Conservation (phyloP, 768 basidiomycete genomes). For the Podaxis sp. region DNA sequence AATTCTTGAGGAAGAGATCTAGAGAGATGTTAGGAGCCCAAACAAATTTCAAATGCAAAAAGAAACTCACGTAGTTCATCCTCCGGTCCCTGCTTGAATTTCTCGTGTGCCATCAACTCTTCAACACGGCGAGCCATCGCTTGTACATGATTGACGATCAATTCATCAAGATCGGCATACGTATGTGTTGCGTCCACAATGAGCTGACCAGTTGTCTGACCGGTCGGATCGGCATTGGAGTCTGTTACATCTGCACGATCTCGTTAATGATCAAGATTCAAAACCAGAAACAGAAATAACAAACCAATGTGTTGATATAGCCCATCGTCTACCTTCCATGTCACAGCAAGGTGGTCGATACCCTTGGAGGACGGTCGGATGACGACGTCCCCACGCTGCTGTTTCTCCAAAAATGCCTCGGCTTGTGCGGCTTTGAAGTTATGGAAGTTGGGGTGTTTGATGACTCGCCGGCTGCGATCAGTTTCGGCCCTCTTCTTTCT, state of each 20-base stretch:
- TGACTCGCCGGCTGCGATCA: conserved; percentile 76
- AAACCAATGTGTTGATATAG: conserved; percentile 95
- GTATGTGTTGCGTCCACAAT: conserved; percentile 75
- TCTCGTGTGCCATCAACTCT: conserved; percentile 93
- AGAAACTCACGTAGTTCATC: conserved; percentile 85
- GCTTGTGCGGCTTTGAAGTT: conserved; percentile 90
- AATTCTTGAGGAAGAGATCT: conserved; percentile 89
- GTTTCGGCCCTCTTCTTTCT: conserved; percentile 86
- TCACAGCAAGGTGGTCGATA: conserved; percentile 89
- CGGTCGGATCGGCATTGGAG: conserved; percentile 70
- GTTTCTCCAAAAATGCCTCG: conserved; percentile 83
- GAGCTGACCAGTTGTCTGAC: conserved; percentile 61
- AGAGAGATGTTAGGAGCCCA: not conserved
- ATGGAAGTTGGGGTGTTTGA: conserved; percentile 98
- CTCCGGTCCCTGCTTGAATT: conserved; percentile 86
- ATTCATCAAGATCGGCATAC: conserved; percentile 93
- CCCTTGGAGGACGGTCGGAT: conserved; percentile 97
- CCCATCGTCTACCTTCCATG: conserved; percentile 98
- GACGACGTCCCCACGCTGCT: conserved; percentile 94
- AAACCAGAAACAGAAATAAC: conserved; percentile 23
- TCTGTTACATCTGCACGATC: conserved; percentile 71
- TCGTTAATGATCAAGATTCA: conserved; percentile 2
- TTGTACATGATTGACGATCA: conserved; percentile 96
- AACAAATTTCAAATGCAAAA: not conserved
- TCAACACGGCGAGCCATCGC: conserved; percentile 92